Conservation (phyloP, 1,284 basidiomycete genomes). For the Cutaneotrichosporon spelunceum region DNA sequence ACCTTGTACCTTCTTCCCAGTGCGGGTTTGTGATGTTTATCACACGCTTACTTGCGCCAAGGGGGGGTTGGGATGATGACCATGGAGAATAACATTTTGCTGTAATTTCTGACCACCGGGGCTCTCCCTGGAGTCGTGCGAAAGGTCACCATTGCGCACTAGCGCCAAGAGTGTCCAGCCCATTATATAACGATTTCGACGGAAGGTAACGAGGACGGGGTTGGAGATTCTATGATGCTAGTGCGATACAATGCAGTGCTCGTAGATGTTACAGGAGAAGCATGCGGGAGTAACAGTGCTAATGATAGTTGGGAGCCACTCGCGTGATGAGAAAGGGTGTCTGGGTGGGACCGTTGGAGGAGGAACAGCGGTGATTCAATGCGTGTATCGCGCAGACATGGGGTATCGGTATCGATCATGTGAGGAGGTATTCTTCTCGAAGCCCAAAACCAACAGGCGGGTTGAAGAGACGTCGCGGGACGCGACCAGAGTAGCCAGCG, state of each 20-base stretch:
- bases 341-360: not conserved
- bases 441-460: not conserved
- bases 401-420: not conserved
- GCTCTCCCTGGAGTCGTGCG: not conserved
- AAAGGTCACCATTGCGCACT: not conserved
- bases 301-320: not conserved
- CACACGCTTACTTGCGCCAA: no score
- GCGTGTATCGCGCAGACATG: not conserved
- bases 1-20: no score
- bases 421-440: not conserved
- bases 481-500: not conserved
- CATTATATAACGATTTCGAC: not conserved
- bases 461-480: not conserved
- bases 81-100: not conserved
- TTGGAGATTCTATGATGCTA: slow-evolving; percentile 2
- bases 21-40: no score
- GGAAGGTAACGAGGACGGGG: not conserved
- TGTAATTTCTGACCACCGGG: not conserved
- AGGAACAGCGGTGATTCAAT: not conserved
- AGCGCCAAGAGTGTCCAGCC: not conserved
- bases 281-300: not conserved
- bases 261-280: not conserved
- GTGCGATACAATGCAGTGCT: not conserved
- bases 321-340: not conserved
- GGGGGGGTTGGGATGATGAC: not conserved